Evolutionary conservation across 176 grass and related monocot species (phyloP).

Genomic region (Avena eriantha): DNA sequence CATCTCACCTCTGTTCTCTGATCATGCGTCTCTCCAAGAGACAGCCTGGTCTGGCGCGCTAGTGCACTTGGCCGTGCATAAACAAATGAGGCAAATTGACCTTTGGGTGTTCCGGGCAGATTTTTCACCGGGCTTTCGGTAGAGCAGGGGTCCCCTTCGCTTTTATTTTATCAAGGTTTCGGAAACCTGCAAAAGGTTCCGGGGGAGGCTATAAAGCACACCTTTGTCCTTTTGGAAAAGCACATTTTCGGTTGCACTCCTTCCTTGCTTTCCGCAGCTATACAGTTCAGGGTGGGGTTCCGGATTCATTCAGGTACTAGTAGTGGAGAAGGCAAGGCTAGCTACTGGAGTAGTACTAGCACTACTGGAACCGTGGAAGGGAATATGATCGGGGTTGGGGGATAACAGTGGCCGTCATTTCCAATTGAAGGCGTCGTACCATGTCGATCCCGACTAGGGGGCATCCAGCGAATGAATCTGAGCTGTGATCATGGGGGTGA

Average conservation of each 20-base stretch:
- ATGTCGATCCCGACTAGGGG: conserved; percentile 45
- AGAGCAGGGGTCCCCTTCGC: not conserved
- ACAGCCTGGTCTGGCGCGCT: conserved; percentile 1
- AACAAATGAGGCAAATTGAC: not conserved
- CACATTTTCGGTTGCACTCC: conserved; percentile 6
- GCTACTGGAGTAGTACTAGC: not conserved
- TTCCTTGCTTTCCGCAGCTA: not conserved
- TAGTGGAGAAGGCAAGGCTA: conserved; percentile 10
- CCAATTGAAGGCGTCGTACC: conserved; percentile 45
- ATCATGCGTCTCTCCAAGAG: conserved; percentile 22
- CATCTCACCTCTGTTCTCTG: not conserved
- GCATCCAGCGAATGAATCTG: conserved; percentile 48
- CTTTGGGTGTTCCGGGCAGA: not conserved
- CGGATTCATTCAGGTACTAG: conserved; percentile 1
- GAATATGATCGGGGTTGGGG: not conserved
- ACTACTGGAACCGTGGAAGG: not conserved
- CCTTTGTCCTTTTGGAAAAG: conserved; percentile 63
- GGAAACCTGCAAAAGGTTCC: conserved; percentile 31
- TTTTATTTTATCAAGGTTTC: conserved; percentile 30
- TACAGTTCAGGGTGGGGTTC: conserved; percentile 30
- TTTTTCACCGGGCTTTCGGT: conserved; percentile 30
- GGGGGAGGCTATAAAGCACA: conserved; percentile 34
- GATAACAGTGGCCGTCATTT: conserved; percentile 48
- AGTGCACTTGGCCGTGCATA: not conserved
- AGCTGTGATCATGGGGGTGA: conserved; percentile 51